phyloP scores from a whole-genome alignment of 139 green algal genomes.

The Pleodorina starrii region DNA sequence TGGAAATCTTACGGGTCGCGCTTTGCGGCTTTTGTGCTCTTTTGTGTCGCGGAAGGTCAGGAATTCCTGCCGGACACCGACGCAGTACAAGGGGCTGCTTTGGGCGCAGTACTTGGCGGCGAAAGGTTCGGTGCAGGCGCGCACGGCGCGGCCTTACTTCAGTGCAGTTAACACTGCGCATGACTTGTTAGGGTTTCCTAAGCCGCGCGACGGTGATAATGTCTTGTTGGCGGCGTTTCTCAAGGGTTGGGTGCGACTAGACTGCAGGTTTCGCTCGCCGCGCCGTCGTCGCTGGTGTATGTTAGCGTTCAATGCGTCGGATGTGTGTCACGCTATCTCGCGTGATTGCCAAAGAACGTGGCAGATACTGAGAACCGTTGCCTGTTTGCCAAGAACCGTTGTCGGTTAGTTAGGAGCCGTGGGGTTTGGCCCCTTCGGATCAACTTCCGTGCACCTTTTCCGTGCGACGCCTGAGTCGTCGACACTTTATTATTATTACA shows the following conservation, averaged over 20 bases:
- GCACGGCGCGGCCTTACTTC: constrained; percentile 32
- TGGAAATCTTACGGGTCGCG: constrained; percentile 1
- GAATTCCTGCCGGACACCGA: neutral
- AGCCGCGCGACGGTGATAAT: neutral
- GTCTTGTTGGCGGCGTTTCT: neutral
- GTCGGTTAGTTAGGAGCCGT: neutral
- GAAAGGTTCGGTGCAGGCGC: neutral
- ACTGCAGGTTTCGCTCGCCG: neutral
- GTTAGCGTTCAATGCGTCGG: neutral
- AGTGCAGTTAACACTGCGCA: constrained; percentile 31
- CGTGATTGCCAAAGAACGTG: neutral
- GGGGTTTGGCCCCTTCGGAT: neutral
- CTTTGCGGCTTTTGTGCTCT: constrained; percentile 17
- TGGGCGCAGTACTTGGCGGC: constrained; percentile 20
- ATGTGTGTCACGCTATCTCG: neutral
- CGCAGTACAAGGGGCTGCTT: neutral
- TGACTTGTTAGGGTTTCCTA: constrained; percentile 16
- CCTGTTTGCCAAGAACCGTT: neutral
- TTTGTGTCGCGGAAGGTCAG: neutral
- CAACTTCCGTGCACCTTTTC: too few species aligned
- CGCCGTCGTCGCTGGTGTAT: neutral
- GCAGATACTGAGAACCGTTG: neutral
- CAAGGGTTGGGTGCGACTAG: constrained; percentile 15
- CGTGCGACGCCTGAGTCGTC: too few species aligned
- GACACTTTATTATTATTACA: too few species aligned